Conservation (phyloP, 352 stramenopile genomes). For the Pythium chondricola region DNA sequence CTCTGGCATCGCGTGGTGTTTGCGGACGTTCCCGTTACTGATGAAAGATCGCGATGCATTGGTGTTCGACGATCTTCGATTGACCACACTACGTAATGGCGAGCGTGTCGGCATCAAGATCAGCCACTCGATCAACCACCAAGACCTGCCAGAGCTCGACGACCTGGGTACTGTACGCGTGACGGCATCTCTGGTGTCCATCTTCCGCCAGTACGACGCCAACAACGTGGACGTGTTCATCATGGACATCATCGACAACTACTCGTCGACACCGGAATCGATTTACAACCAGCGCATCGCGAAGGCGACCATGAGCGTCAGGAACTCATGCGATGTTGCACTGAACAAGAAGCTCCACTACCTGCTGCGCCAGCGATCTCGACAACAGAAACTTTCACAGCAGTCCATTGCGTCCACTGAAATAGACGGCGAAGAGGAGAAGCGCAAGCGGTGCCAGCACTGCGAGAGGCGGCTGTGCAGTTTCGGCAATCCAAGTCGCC, state of each 20-base stretch:
- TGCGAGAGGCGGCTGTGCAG: slow-evolving; percentile 5
- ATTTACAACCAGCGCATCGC: slow-evolving; percentile 19
- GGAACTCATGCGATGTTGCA: slow-evolving; percentile 15
- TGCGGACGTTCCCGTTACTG: slow-evolving; percentile 10
- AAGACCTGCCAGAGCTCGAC: slow-evolving; percentile 30
- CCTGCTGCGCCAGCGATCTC: slow-evolving; percentile 15
- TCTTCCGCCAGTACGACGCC: slow-evolving; percentile 38
- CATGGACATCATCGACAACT: slow-evolving; percentile 23
- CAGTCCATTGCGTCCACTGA: slow-evolving; percentile 2
- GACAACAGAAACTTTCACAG: background rate
- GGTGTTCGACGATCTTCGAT: slow-evolving; percentile 11
- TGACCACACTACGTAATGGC: slow-evolving; percentile 14
- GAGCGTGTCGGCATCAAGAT: slow-evolving; percentile 44
- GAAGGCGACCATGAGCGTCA: slow-evolving; percentile 5
- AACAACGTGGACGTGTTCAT: slow-evolving; percentile 36
- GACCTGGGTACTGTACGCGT: slow-evolving; percentile 29
- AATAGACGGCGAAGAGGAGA: background rate
- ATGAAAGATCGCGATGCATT: slow-evolving; percentile 14
- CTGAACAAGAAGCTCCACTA: slow-evolving; percentile 43
- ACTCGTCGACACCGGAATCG: background rate
- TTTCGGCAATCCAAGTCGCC: background rate
- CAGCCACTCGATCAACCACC: slow-evolving; percentile 46
- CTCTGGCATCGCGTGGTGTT: slow-evolving; percentile 38
- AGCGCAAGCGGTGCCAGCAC: slow-evolving; percentile 9
- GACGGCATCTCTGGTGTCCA: slow-evolving; percentile 20